Conservation (phyloP, 108 stramenopile species). For the Aurantiochytrium sp. region DNA sequence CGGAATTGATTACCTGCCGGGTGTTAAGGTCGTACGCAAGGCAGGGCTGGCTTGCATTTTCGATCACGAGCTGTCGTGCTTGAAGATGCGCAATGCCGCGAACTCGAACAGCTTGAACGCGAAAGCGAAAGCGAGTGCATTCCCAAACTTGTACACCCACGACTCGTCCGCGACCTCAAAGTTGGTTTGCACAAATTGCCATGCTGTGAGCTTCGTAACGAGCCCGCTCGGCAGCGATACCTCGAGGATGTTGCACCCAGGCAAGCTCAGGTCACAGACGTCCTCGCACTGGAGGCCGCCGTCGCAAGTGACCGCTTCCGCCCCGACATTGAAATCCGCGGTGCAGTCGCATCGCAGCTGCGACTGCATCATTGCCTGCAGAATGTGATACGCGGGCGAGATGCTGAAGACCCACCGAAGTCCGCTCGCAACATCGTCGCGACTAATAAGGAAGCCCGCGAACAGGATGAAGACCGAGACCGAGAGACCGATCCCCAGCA, state of each 20-base stretch:
- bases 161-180: neutral
- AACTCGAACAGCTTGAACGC: neutral
- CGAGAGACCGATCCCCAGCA: neutral
- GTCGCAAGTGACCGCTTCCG: neutral
- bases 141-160: neutral
- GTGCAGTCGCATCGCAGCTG: neutral
- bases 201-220: neutral
- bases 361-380: neutral
- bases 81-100: neutral
- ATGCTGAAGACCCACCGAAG: conserved; percentile 23
- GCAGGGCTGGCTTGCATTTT: neutral
- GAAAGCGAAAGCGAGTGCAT: neutral
- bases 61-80: neutral
- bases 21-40: neutral
- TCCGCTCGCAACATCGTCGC: neutral
- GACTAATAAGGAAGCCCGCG: conserved; percentile 38
- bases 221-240: neutral
- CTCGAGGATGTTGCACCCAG: neutral
- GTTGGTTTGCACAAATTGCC: neutral
- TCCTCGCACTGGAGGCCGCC: neutral
- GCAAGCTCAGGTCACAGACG: neutral
- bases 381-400: neutral
- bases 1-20: neutral
- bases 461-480: neutral
- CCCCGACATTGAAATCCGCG: neutral